A percentile compares a stretch with the other conserved stretches of the same genome.
Conservation (phyloP, 2,329 filamentous ascomycete species). For the Amylocarpus encephaloides region DNA sequence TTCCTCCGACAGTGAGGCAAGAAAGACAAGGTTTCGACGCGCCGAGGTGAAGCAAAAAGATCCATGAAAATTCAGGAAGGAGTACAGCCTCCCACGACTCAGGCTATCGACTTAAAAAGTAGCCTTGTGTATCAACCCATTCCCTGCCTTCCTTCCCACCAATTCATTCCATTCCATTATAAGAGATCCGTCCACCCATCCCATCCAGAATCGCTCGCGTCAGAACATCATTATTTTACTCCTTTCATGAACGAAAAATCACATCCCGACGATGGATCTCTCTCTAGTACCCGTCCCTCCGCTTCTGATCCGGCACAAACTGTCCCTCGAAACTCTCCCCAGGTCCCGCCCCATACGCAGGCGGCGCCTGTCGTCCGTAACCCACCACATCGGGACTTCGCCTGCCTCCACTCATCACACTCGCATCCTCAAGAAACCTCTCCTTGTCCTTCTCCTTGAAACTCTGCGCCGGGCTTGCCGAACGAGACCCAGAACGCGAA, state of each 20-base stretch:
- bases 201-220: background rate
- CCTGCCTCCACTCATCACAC: conserved; percentile 23
- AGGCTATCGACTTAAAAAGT: too few species aligned
- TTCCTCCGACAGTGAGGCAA: too few species aligned
- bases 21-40: too few species aligned
- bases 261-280: background rate
- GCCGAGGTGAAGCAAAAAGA: too few species aligned
- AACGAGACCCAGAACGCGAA: background rate
- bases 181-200: background rate
- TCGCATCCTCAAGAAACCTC: conserved; percentile 19
- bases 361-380: conserved; percentile 22
- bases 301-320: conserved; percentile 14
- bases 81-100: too few species aligned
- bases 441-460: conserved; percentile 26
- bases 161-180: background rate
- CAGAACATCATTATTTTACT: background rate
- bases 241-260: background rate
- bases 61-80: too few species aligned
- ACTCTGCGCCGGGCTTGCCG: conserved; percentile 4
- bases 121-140: too few species aligned
- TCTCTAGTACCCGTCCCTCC: conserved; percentile 2
- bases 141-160: too few species aligned
- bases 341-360: conserved; percentile 17
- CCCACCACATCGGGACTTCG: conserved; percentile 23
- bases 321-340: conserved; percentile 24